Conservation (phyloP, 495 filamentous ascomycete species). For the Annulohypoxylon maeteangense region DNA sequence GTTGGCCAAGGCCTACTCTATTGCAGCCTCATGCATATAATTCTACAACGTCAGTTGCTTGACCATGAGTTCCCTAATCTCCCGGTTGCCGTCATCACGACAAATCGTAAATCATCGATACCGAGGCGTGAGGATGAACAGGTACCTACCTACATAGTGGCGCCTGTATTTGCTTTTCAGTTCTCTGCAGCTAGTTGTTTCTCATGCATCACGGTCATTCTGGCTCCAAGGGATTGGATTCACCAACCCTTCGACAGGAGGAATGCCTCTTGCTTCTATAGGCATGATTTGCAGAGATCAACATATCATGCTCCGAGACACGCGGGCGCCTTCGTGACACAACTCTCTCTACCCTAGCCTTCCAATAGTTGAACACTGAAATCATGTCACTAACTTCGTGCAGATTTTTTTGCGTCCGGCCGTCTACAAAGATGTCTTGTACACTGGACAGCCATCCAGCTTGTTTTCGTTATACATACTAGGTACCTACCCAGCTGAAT, state of each 20-base stretch:
- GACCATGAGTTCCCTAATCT: neutral
- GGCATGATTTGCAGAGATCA: constrained; percentile 10
- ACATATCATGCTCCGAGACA: neutral
- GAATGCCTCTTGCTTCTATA: neutral
- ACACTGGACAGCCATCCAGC: neutral
- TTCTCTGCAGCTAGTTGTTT: constrained; percentile 5
- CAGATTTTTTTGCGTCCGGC: neutral
- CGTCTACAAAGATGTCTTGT: neutral
- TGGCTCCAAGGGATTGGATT: neutral
- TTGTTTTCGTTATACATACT: constrained; percentile 20
- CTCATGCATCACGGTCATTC: constrained; percentile 6
- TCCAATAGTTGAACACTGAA: neutral
- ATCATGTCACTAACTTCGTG: neutral
- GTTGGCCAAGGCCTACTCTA: neutral
- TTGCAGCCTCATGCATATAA: constrained; percentile 6
- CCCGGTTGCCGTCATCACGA: neutral
- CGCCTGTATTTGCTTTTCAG: constrained; percentile 17
- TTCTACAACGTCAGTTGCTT: neutral
- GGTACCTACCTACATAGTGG: neutral
- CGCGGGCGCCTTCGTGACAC: neutral
- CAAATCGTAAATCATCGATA: neutral
- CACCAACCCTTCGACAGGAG: neutral
- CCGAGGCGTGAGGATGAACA: neutral
- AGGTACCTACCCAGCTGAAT: too few species aligned
- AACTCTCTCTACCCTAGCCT: too few species aligned